phyloP scores from a whole-genome alignment of 1,139 yeast genomes.

The Yamadazyma diddensiae region DNA sequence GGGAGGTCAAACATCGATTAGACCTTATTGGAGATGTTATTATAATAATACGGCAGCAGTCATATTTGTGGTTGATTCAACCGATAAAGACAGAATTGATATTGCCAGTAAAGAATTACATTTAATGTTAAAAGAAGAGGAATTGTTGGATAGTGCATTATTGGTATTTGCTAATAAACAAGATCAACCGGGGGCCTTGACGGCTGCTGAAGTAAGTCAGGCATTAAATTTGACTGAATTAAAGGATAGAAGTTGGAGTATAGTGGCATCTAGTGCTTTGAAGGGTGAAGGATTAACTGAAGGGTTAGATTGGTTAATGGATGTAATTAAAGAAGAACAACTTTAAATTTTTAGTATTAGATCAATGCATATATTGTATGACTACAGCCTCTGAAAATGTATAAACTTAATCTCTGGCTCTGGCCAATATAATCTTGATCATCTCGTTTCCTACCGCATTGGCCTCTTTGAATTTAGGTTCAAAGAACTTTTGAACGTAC shows the following conservation, averaged over 20 bases:
- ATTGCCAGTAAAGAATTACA: slow-evolving; percentile 87
- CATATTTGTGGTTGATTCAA: slow-evolving; percentile 94
- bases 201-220: slow-evolving; percentile 92
- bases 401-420: slow-evolving; percentile 52
- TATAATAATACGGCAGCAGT: slow-evolving; percentile 95
- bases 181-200: slow-evolving; percentile 93
- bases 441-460: slow-evolving; percentile 90
- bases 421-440: slow-evolving; percentile 76
- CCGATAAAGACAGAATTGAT: slow-evolving; percentile 90
- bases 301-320: slow-evolving; percentile 96
- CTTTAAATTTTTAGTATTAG: slow-evolving; percentile 25
- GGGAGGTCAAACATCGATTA: slow-evolving; percentile 95
- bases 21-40: slow-evolving; percentile 98
- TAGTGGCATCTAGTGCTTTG: slow-evolving; percentile 93
- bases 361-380: too few relatives aligned
- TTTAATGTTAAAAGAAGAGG: slow-evolving; percentile 91
- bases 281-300: slow-evolving; percentile 95
- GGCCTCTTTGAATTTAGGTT: slow-evolving; percentile 87
- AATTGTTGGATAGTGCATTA: slow-evolving; percentile 82
- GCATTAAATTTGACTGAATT: slow-evolving; percentile 81
- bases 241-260: slow-evolving; percentile 97
- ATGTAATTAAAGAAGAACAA: slow-evolving; percentile 91
- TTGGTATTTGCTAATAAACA: slow-evolving; percentile 96
- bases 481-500: slow-evolving; percentile 74
- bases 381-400: too few relatives aligned